Percentiles rank a stretch among this genome's conserved stretches.
These are phyloP conservation scores for Alternaria arbusti DNA, from an alignment of 2,329 filamentous ascomycete species.

Conservation along the genomic window DNA sequence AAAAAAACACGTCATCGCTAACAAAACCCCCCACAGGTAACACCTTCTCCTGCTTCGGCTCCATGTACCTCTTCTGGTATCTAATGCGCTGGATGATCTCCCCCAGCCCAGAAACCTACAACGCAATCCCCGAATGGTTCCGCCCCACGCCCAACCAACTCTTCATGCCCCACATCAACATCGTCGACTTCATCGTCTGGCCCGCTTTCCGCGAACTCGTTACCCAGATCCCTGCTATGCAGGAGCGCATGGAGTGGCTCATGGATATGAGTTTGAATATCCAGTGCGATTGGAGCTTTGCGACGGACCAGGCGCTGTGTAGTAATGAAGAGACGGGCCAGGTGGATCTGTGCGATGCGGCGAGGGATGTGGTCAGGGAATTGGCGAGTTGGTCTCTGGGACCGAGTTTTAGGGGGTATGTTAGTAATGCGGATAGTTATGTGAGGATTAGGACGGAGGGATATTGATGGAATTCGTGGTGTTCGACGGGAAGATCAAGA, in stretches of 20 bases:
- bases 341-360: slow-evolving; percentile 21
- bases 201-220: slow-evolving; percentile 33
- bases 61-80: slow-evolving; percentile 32
- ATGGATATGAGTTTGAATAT: slow-evolving; percentile 27
- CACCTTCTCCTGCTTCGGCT: slow-evolving; percentile 32
- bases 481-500: not conserved
- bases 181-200: slow-evolving; percentile 31
- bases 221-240: slow-evolving; percentile 33
- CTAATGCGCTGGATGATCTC: slow-evolving; percentile 36
- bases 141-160: slow-evolving; percentile 35
- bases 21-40: slow-evolving; percentile 13
- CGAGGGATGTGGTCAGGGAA: slow-evolving; percentile 19
- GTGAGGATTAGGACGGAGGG: slow-evolving; percentile 27
- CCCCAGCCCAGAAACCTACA: slow-evolving; percentile 30
- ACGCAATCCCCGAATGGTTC: slow-evolving; percentile 31
- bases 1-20: not conserved
- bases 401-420: slow-evolving; percentile 29
- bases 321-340: slow-evolving; percentile 19
- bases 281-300: slow-evolving; percentile 27
- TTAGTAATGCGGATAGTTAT: slow-evolving; percentile 33
- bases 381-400: slow-evolving; percentile 30
- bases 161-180: slow-evolving; percentile 34
- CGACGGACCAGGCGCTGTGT: slow-evolving; percentile 13
- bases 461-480: slow-evolving; percentile 3
- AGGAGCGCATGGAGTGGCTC: slow-evolving; percentile 33